Base-by-base conservation (phyloP, 2,329 filamentous ascomycete genomes). In the Myriosclerotinia curreyana region DNA sequence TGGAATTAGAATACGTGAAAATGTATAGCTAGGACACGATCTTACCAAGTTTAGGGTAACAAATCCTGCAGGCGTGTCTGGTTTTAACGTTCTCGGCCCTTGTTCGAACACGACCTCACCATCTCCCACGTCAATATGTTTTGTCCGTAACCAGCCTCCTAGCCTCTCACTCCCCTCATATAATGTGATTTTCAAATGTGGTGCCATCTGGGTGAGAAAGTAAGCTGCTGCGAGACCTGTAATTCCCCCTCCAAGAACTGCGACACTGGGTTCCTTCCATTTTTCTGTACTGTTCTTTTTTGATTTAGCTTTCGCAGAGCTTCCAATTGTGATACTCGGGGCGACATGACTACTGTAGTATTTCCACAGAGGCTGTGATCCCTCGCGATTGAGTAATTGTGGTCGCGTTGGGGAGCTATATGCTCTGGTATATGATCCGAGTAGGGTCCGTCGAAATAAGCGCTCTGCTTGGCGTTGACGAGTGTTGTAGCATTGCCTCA, bases 71-170 rank as follows among this genome's bases (percentile, higher is more conserved):
- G 69, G 59, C 4, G 65, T 64, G 50, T 62, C 55, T n/a, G 72
- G 70, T 50, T 73, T 59, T 38, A 76, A 61, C 6, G 73, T 75
- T 71, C 94, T 84, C 28, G 95, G 91, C 0, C 94, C 95, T 69
- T 86, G 84, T 78, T 99, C 94, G 72, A 98, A 92, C 36, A 90
- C 76, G 42, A 96, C 83, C 3, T 82, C 80, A 20, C 85, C 89
- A 46, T 82, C 80, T 5, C 77, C 74, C 17, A 89, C 83, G 1
- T 83, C 75, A 15, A 90, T 80, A 59, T 78, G 78, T 69, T 87
- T 82, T 1, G 89, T 92, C 67, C 86, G 79, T 49, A 98, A 80
- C 93, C 93, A 98, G 53, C 95, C 95, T 51, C 95, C 95, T 0
- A 94, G 75, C 25, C 86, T 81, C 28, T 83, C 74, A 36, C 80